Evolutionary conservation across 768 basidiomycete genomes (phyloP).

Genomic region (Boletellus ananas): DNA sequence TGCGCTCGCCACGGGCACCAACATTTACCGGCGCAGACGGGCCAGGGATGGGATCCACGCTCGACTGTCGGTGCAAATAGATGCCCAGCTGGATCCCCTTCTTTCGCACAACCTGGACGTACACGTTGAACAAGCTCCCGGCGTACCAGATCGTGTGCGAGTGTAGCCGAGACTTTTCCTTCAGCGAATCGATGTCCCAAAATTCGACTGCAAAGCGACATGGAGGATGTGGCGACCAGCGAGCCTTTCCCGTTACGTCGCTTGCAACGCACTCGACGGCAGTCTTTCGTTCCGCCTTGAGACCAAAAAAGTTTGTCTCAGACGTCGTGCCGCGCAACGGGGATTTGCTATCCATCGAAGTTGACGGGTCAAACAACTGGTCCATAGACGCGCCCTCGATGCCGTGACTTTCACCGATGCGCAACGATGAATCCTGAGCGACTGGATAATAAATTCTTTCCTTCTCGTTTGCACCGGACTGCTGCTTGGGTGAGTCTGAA

Average conservation of each 20-base stretch:
- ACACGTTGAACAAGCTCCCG: constrained; percentile 84
- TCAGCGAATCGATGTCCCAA: constrained; percentile 77
- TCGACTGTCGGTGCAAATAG: constrained; percentile 84
- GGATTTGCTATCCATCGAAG: constrained; percentile 22
- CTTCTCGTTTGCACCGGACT: constrained; percentile 14
- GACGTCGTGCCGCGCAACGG: constrained; percentile 29
- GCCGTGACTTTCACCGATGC: constrained; percentile 67
- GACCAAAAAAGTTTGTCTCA: constrained; percentile 63
- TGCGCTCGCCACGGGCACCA: constrained; percentile 19
- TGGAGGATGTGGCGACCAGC: constrained; percentile 73
- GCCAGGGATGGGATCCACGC: constrained; percentile 72
- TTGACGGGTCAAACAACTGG: constrained; percentile 52
- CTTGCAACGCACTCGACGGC: constrained; percentile 39
- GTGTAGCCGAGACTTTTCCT: constrained; percentile 80
- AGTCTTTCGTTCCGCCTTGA: constrained; percentile 44
- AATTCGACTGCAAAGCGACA: constrained; percentile 88
- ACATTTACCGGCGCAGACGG: constrained; percentile 53
- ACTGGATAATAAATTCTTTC: constrained; percentile 58
- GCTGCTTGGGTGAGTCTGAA: constrained; percentile 19
- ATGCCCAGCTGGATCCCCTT: constrained; percentile 81
- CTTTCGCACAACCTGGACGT: constrained; percentile 84
- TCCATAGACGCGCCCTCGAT: constrained; percentile 60
- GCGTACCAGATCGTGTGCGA: constrained; percentile 89
- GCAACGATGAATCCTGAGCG: constrained; percentile 62
- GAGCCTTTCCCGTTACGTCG: constrained; percentile 42